Evolutionary conservation across 1,139 yeast genomes (phyloP).

Genomic region (Geotrichum australiense): DNA sequence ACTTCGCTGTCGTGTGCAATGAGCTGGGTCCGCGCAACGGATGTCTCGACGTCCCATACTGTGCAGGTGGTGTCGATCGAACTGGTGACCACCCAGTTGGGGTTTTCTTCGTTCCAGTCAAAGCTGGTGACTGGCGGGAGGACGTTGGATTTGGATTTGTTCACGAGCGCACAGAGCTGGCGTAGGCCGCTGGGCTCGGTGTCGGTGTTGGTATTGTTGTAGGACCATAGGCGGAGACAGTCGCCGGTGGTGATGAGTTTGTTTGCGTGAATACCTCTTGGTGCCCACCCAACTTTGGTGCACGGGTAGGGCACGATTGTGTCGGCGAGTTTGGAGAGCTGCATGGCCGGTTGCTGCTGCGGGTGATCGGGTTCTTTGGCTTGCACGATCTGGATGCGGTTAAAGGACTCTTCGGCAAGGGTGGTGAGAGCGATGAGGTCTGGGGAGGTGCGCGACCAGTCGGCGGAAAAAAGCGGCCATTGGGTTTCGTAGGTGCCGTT

Average conservation of each 20-base stretch:
- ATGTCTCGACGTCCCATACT: slow-evolving; percentile 77
- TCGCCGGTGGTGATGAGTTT: slow-evolving; percentile 66
- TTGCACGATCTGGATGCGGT: slow-evolving; percentile 23
- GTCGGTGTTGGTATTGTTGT: too few species aligned
- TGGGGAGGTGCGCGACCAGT: slow-evolving; percentile 48
- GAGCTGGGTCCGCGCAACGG: slow-evolving; percentile 83
- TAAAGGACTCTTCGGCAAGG: slow-evolving; percentile 52
- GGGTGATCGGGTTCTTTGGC: slow-evolving; percentile 5
- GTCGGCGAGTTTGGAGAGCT: slow-evolving; percentile 41
- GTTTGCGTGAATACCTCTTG: slow-evolving; percentile 30
- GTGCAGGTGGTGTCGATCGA: slow-evolving; percentile 96
- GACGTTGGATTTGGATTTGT: slow-evolving; percentile 35
- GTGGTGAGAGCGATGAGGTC: slow-evolving; percentile 61
- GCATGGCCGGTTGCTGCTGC: slow-evolving; percentile 19
- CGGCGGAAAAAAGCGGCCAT: slow-evolving; percentile 59
- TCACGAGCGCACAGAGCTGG: slow-evolving; percentile 39
- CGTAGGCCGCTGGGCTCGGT: slow-evolving; percentile 35
- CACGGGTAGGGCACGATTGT: slow-evolving; percentile 55
- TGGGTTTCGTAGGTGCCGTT: slow-evolving; percentile 47
- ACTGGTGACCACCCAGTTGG: slow-evolving; percentile 69
- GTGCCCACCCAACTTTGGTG: slow-evolving; percentile 71
- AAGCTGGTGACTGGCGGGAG: slow-evolving; percentile 71
- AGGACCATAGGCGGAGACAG: slow-evolving; percentile 59
- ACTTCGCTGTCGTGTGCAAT: slow-evolving; percentile 97
- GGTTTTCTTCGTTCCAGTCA: slow-evolving; percentile 81